These are phyloP conservation scores for Melampsora americana DNA, from an alignment of 1,284 basidiomycete species.

Conservation along the genomic window DNA sequence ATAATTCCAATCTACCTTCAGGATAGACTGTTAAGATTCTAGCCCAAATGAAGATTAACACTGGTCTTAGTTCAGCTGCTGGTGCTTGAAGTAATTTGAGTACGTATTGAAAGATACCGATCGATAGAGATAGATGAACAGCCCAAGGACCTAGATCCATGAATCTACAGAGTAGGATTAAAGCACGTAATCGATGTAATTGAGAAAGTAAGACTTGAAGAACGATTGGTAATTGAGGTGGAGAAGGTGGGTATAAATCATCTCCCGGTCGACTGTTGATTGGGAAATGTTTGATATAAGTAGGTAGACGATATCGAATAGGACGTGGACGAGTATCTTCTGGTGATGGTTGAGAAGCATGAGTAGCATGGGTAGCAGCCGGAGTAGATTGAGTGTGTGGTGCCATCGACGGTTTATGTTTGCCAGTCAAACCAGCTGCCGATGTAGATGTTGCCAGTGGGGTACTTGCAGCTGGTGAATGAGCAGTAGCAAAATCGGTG, in stretches of 20 bases:
- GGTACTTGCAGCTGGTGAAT: neutral
- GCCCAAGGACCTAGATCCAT: slow-evolving; percentile 45
- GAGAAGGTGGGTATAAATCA: slow-evolving; percentile 39
- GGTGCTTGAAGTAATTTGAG: slow-evolving; percentile 44
- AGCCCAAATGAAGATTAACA: slow-evolving; percentile 43
- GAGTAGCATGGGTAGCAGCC: neutral
- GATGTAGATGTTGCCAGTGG: neutral
- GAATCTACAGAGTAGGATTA: slow-evolving; percentile 38
- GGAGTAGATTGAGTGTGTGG: neutral
- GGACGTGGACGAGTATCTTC: slow-evolving; percentile 4
- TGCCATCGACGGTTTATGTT: slow-evolving; percentile 7
- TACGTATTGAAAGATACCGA: slow-evolving; percentile 44
- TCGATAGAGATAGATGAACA: slow-evolving; percentile 44
- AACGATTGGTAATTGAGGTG: slow-evolving; percentile 44
- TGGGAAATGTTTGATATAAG: slow-evolving; percentile 37
- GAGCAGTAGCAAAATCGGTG: slow-evolving; percentile 35
- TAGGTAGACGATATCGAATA: slow-evolving; percentile 35
- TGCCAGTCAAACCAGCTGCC: neutral
- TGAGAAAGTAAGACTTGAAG: slow-evolving; percentile 43
- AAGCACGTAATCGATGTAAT: slow-evolving; percentile 35
- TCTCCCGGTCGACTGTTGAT: slow-evolving; percentile 30
- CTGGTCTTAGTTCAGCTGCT: slow-evolving; percentile 38
- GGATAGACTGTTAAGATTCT: slow-evolving; percentile 44
- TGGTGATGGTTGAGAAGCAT: neutral
- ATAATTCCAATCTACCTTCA: slow-evolving; percentile 36